Conservation (phyloP, 1,284 basidiomycete species). For the Chiua sp. region DNA sequence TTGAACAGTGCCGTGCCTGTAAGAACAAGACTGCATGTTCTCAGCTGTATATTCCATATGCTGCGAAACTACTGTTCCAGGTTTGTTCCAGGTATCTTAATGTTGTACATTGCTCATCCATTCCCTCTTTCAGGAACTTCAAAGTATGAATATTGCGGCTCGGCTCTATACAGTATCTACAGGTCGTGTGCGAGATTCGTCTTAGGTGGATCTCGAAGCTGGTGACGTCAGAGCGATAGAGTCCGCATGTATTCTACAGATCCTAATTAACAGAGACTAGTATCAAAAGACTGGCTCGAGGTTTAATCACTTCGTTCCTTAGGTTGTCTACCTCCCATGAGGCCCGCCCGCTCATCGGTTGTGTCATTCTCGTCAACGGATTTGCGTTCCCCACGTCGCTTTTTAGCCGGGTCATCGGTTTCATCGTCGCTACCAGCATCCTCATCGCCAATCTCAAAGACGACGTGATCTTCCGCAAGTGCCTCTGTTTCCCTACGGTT, state of each 20-base stretch:
- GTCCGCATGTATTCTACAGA: constrained; percentile 56
- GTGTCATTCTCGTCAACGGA: constrained; percentile 54
- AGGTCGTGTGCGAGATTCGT: constrained; percentile 73
- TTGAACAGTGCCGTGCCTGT: constrained; percentile 80
- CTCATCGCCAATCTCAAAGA: constrained; percentile 93
- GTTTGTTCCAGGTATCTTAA: constrained; percentile 42
- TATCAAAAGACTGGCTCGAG: constrained; percentile 8
- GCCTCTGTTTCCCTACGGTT: constrained; percentile 50
- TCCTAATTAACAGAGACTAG: constrained; percentile 37
- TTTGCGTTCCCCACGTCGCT: constrained; percentile 47
- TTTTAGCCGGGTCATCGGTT: constrained; percentile 55
- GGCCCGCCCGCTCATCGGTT: constrained; percentile 65
- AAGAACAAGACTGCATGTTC: constrained; percentile 96
- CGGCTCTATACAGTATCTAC: constrained; percentile 84
- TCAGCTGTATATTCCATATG: constrained; percentile 91
- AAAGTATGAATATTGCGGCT: constrained; percentile 92
- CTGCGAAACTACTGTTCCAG: constrained; percentile 93
- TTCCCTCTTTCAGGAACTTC: constrained; percentile 67
- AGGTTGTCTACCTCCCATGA: constrained; percentile 51
- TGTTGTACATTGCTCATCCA: not conserved
- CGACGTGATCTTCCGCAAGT: constrained; percentile 74
- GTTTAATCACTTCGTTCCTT: constrained; percentile 36
- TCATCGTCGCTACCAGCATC: constrained; percentile 73
- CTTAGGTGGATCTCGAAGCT: constrained; percentile 17
- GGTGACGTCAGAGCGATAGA: too few species aligned